phyloP scores from a whole-genome alignment of 2,329 filamentous ascomycete species.

The Calonectria crousiana region DNA sequence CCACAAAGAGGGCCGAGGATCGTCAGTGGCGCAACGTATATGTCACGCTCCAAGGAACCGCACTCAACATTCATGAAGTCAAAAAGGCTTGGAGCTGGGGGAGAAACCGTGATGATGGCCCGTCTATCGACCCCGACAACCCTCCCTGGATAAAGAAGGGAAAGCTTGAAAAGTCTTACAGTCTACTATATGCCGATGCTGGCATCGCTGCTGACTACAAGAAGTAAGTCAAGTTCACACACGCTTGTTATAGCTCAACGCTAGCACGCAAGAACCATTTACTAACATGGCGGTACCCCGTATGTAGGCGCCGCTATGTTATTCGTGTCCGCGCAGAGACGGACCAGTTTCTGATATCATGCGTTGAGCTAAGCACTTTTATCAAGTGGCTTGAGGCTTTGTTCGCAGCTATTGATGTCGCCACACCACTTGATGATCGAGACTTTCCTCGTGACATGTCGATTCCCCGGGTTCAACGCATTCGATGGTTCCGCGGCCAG shows the following conservation, averaged over 20 bases:
- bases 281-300: slow-evolving; percentile 22
- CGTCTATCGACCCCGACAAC: slow-evolving; percentile 62
- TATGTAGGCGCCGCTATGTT: slow-evolving; percentile 68
- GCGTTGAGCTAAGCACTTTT: slow-evolving; percentile 73
- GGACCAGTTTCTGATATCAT: slow-evolving; percentile 79
- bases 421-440: slow-evolving; percentile 77
- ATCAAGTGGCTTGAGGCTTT: slow-evolving; percentile 76
- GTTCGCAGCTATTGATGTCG: slow-evolving; percentile 80
- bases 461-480: slow-evolving; percentile 67
- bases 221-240: slow-evolving; percentile 62
- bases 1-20: slow-evolving; percentile 71
- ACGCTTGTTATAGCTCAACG: background rate
- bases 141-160: slow-evolving; percentile 66
- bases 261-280: background rate
- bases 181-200: slow-evolving; percentile 79
- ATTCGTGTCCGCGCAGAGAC: slow-evolving; percentile 80
- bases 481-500: slow-evolving; percentile 62
- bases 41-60: slow-evolving; percentile 75
- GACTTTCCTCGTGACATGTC: slow-evolving; percentile 73
- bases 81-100: slow-evolving; percentile 70
- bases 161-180: slow-evolving; percentile 75
- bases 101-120: slow-evolving; percentile 61
- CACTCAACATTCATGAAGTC: slow-evolving; percentile 73
- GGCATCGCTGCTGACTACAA: slow-evolving; percentile 80
- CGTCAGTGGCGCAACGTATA: slow-evolving; percentile 75